A percentile compares a stretch with the other conserved stretches of the same genome.
These are phyloP conservation scores for Cenchrus americanus DNA, from an alignment of 176 grass and related monocot species.

Conservation along the genomic window DNA sequence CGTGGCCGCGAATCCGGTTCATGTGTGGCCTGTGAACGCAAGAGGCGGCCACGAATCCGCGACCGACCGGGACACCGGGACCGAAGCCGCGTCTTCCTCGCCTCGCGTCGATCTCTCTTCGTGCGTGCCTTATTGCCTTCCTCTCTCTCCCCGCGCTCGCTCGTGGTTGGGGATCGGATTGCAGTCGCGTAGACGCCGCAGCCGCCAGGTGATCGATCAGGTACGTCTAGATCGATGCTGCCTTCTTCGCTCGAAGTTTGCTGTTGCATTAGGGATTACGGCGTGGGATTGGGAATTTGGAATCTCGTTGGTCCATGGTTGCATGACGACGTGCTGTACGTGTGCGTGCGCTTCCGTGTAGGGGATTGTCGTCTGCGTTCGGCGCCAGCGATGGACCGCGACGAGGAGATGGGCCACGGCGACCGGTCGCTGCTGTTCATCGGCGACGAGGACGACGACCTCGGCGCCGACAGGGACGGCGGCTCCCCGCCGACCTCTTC, in stretches of 20 bases:
- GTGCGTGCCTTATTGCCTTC: not conserved
- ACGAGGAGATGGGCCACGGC: constrained; percentile 69
- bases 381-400: constrained; percentile 40
- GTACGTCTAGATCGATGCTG: not conserved
- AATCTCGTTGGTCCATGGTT: not conserved
- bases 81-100: not conserved
- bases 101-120: not conserved
- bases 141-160: not conserved
- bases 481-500: constrained; percentile 41
- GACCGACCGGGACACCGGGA: not conserved
- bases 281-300: too few species aligned
- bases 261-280: not conserved
- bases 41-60: not conserved
- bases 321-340: not conserved
- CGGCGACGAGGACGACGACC: constrained; percentile 67
- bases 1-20: not conserved
- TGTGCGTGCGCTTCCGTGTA: not conserved
- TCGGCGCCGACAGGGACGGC: constrained; percentile 37
- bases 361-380: not conserved
- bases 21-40: not conserved
- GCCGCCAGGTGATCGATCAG: not conserved
- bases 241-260: not conserved
- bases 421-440: constrained; percentile 58
- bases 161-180: not conserved
- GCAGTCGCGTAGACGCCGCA: not conserved